Evolutionary conservation across 2,329 filamentous ascomycete genomes (phyloP), one percentile per base, ranked within the genome.

Genomic region (Colletotrichum acutatum): DNA sequence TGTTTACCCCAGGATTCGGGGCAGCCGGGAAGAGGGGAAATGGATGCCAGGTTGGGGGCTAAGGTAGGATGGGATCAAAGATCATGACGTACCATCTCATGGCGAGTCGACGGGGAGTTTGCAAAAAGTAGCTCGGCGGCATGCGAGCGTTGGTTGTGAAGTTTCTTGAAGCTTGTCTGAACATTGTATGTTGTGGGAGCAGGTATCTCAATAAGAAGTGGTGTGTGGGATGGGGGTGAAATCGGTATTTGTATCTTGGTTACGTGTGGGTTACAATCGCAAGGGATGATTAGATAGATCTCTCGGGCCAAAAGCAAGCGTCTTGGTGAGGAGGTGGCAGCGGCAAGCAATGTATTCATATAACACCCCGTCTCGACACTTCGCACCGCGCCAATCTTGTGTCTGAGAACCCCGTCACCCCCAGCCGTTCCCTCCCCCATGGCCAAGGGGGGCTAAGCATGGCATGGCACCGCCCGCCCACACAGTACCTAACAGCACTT

Each of bases 71-170:
- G 63, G 54, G 22, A 30, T 58, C 53, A 28, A 57, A 53, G 22
- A 49, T 34, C 49, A 62, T 52, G 19, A 77, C 78, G 67, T 77
- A 83, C 81, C 81, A 79, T 79, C 76, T 76, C 65, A 79, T 78
- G 63, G 79, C 78, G 62, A 78, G 74, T 49, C 77, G 77, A 56
- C 77, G 76, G 9, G 79, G 77, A 42, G 78, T 80, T 58, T 78
- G 79, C 59, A 81, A 71, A 65, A 82, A 78, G 76, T 80, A 78
- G 75, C 75, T 79, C 32, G 80, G 80, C 67, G 82, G 79, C 54
- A 81, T 79, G 59, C 77, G 80, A 46, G 80, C 79, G 28, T 81
- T 78, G 28, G 81, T 80, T 57, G 82, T 81, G 76, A 83, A 82
- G 58, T 75, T 72, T 69, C 80, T 77, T 1, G 77, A 75, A 26